Base-by-base conservation (phyloP, 176 grass and related monocot genomes). In the Lolium perenne region DNA sequence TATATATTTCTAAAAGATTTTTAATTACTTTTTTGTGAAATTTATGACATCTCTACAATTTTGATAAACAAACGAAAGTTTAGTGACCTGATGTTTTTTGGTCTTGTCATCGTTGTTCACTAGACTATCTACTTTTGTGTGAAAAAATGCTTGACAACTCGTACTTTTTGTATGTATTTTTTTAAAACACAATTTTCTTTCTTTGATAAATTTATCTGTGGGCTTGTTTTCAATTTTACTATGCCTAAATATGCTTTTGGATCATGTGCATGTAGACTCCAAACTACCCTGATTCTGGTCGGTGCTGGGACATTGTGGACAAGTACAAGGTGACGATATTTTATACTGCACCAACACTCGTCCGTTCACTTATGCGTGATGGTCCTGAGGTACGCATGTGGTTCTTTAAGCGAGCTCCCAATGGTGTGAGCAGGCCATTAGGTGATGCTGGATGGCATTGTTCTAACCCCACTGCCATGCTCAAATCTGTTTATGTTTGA, bases 261-360 rank as follows among this genome's bases (percentile, higher is more conserved):
- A 84, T 64, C 23, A 66, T 88, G 32, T 45, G 58, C 41, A 38
- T 91, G 76, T 86, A 98, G 95, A 90, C 87, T 84, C 95, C 93
- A 10, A 97, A 88, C 77, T 98, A 98, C 84, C 95, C 95, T 67
- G 89, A 98, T 87, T 82, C 95, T 4, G 95, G 95, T 78, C 66
- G 95, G 54, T 98, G 93, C 80, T 98, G 95, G 93, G 91, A 98
- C 15, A 95, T 98, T 91, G 95, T 98, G 46, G 95, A 98, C 82
- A 98, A 98, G 86, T 95, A 93, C 87, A 98, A 93, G 56, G 93
- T 98, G 71, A 87, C 95, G 59, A 93, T 93, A 88, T 98, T 97
- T 88, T 98, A 98, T 85, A 98, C 95, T 43, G 95, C 95, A 10
- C 95, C 95, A 70, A 98, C 95, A 84, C 83, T 98, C 23, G 83